These are phyloP conservation scores for Ogataea paraovalis DNA, from an alignment of 805 yeast genomes.

Conservation along the genomic window DNA sequence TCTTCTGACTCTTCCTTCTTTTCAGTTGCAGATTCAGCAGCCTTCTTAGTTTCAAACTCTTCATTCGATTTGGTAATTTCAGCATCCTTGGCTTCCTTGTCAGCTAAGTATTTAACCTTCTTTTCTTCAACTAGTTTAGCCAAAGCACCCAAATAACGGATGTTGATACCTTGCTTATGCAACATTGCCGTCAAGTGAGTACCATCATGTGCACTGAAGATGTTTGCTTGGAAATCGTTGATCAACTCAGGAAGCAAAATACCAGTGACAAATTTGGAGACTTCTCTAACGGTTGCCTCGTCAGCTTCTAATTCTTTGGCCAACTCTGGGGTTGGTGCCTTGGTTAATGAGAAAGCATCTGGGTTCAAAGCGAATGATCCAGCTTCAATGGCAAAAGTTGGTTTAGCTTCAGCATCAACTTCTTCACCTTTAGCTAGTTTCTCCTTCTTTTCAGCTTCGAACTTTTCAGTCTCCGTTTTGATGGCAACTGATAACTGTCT, in stretches of 20 bases:
- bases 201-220: conserved; percentile 76
- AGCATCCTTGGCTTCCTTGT: conserved; percentile 22
- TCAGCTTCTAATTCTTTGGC: conserved; percentile 42
- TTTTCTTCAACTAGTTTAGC: conserved; percentile 30
- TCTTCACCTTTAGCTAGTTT: conserved; percentile 22
- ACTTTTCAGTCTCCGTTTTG: conserved; percentile 46
- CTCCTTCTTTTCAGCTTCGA: conserved; percentile 20
- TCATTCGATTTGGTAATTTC: conserved; percentile 30
- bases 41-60: conserved; percentile 7
- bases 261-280: conserved; percentile 58
- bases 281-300: conserved; percentile 60
- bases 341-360: conserved; percentile 58
- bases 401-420: conserved; percentile 35
- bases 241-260: conserved; percentile 62
- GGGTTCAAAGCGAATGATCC: conserved; percentile 66
- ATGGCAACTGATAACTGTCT: conserved; percentile 53
- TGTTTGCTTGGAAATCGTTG: conserved; percentile 45
- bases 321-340: conserved; percentile 35
- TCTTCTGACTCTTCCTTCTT: conserved; percentile 31
- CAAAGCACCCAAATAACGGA: conserved; percentile 78
- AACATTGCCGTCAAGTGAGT: conserved; percentile 59
- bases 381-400: conserved; percentile 49
- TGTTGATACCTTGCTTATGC: conserved; percentile 81
- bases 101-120: conserved; percentile 19
- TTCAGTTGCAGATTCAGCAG: conserved; percentile 22